phyloP scores from a whole-genome alignment of 768 basidiomycete species.

The Hebeloma cylindrosporum region DNA sequence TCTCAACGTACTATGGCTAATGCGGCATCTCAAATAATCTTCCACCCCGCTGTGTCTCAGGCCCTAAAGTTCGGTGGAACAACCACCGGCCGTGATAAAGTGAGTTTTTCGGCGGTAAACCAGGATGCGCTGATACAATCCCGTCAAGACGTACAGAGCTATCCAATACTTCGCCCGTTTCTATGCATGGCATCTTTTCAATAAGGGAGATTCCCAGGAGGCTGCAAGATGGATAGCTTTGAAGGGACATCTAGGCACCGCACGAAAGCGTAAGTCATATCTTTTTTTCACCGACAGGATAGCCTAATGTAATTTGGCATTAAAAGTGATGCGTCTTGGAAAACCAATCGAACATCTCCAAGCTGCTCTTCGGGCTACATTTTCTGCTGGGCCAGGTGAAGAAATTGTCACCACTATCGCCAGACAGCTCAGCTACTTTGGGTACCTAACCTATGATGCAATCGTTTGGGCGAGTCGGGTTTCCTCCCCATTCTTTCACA shows the following conservation, averaged over 20 bases:
- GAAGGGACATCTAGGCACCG: slow-evolving; percentile 81
- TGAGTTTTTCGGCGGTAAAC: too few relatives aligned
- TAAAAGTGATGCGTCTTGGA: slow-evolving; percentile 86
- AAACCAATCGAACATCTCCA: slow-evolving; percentile 95
- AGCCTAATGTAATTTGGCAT: not conserved
- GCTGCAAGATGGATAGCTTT: slow-evolving; percentile 81
- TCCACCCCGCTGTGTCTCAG: slow-evolving; percentile 81
- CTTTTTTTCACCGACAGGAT: not conserved
- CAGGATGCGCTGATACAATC: too few relatives aligned
- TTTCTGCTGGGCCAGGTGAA: slow-evolving; percentile 50
- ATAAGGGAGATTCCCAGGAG: slow-evolving; percentile 65
- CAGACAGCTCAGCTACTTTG: slow-evolving; percentile 86
- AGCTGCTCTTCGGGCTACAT: slow-evolving; percentile 73
- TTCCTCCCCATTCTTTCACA: not conserved
- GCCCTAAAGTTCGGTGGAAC: slow-evolving; percentile 76
- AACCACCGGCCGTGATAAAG: slow-evolving; percentile 92
- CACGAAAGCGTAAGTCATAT: slow-evolving; percentile 57
- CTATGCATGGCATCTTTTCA: slow-evolving; percentile 78
- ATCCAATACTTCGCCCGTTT: slow-evolving; percentile 91
- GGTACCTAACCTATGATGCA: slow-evolving; percentile 81
- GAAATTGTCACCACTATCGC: slow-evolving; percentile 81
- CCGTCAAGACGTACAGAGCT: slow-evolving; percentile 90
- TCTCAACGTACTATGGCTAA: slow-evolving; percentile 38
- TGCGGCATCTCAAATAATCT: slow-evolving; percentile 72
- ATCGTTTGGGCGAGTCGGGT: slow-evolving; percentile 73